Conservation (phyloP, 129 eudicot species). For the Ambrosia trifida region DNA sequence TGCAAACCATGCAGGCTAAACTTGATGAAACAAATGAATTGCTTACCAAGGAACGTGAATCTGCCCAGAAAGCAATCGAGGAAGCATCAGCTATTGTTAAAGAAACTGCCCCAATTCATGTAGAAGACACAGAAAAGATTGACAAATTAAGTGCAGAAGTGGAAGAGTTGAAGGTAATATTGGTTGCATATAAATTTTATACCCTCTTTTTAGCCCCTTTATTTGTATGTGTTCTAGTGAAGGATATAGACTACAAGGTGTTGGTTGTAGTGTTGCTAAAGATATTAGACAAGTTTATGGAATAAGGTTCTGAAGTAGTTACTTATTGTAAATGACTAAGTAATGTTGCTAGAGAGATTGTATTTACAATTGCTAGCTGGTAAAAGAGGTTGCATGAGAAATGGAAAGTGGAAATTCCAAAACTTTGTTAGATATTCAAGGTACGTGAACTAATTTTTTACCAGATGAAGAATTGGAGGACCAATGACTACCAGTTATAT, state of each 20-base stretch:
- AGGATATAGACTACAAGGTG: constrained; percentile 9
- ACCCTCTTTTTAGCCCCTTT: constrained; percentile 9
- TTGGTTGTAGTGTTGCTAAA: constrained; percentile 9
- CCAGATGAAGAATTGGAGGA: constrained; percentile 10
- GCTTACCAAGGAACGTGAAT: constrained; percentile 70
- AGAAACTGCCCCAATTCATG: constrained; percentile 76
- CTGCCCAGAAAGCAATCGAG: constrained; percentile 82
- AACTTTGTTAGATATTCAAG: neutral
- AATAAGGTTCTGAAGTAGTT: constrained; percentile 17
- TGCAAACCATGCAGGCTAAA: constrained; percentile 69
- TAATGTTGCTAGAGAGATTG: constrained; percentile 13
- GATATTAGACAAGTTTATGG: neutral
- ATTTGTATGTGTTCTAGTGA: constrained; percentile 14
- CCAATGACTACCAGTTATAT: constrained; percentile 5
- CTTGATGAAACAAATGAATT: constrained; percentile 65
- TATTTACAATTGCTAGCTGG: constrained; percentile 5
- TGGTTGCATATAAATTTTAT: neutral
- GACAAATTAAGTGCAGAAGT: constrained; percentile 77
- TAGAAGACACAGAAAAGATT: constrained; percentile 87
- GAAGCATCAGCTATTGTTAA: constrained; percentile 68
- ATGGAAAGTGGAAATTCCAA: neutral
- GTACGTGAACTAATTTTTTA: constrained; percentile 6
- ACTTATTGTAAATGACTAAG: constrained; percentile 8
- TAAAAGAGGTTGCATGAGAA: neutral
- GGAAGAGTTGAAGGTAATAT: constrained; percentile 74